Base-by-base conservation (phyloP, 2,329 filamentous ascomycete species). In the Nigrospora osmanthi region DNA sequence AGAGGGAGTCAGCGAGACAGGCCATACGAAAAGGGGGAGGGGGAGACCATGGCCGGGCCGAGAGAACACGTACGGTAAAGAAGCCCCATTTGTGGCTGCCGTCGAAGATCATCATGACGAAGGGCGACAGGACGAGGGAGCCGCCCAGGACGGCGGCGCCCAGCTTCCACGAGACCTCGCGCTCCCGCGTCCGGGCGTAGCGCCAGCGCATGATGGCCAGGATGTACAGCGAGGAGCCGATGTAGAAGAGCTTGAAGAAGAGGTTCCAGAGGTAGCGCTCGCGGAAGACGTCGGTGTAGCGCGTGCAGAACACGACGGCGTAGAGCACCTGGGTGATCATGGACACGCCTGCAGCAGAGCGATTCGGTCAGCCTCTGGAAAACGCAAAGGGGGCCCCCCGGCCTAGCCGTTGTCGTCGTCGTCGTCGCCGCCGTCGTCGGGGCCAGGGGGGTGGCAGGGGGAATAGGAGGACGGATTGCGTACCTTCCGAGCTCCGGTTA, bases 121-220 rank as follows among this genome's bases (percentile, higher is more conserved):
- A 75, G 0, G 89, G 89, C 11, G 88, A 83, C 30, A 85, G 60
- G 12, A 85, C 55, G 30, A 88, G 58, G 16, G 83, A 83, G 4
- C 78, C 84, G 12, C 68, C 73, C 3, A 91, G 66, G 43, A 83
- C 83, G 52, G 78, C 79, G 23, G 80, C 80, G 36, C 87, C 88
- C 52, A 96, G 72, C 67, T 90, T 95, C 90, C 91, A 96, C n/a
- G 89, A 87, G 56, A 89, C 80, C 69, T 97, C 91, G 43, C 83
- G 76, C 67, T 97, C 91, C 36, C 90, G 73, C n/a, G 90, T 95
- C 32, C 91, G 80, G 11, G 90, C 85, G 63, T 81, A 95, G 17
- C 89, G 71, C 67, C 83, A 85, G 64, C 89, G 85, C 89, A 97
- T 96, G 51, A 95, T 67, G 46, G 78, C 84, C 50, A 96, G 78